Base-by-base conservation (phyloP, 192 early-diverging fungal species). In the Powellomyces hirtus region DNA sequence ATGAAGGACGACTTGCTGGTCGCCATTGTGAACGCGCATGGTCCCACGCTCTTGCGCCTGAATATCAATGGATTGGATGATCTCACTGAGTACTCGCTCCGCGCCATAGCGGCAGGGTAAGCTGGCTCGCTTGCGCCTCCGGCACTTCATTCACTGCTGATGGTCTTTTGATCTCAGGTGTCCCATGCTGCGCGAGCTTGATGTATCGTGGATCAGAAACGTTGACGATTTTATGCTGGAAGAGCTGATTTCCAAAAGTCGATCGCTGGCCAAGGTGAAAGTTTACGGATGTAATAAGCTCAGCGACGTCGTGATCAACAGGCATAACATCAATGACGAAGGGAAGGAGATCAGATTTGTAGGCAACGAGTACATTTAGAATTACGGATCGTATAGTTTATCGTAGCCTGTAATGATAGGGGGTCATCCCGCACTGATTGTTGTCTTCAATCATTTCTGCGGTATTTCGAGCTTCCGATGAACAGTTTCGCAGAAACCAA, bases 211-310 rank as follows among this genome's bases (percentile, higher is more conserved):
- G 86, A 86, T 89, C n/a, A 67, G 91, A 6, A 82, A 85, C 44
- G 76, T 91, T 36, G 86, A 88, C 50, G 92, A 95, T 59, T 77
- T 73, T 18, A 80, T 89, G 22, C 75, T 95, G 70, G 78, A 74
- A 49, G 67, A 74, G 38, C n/a, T 93, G 11, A 38, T 94, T 33
- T 38, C 59, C 18, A 38, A 63, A 1, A 87, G 86, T 59, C 60
- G 50, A n/a, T 59, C 49, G 24, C 72, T 95, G 46, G 66, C 68
- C 11, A 59, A 67, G 29, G 63, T 94, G n/a, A 73, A 63, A 5
- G 86, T 92, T 5, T 95, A 88, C 75, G 94, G 94, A 2, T 90
- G 91, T 55, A 86, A 88, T 52, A 75, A 80, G 30, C 74, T 94
- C 40, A 86, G 86, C 0, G 53, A 77, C 33, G 59, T 64, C 34